These are phyloP conservation scores for Ogataea angusta DNA, from an alignment of 805 yeast species.

Conservation along the genomic window DNA sequence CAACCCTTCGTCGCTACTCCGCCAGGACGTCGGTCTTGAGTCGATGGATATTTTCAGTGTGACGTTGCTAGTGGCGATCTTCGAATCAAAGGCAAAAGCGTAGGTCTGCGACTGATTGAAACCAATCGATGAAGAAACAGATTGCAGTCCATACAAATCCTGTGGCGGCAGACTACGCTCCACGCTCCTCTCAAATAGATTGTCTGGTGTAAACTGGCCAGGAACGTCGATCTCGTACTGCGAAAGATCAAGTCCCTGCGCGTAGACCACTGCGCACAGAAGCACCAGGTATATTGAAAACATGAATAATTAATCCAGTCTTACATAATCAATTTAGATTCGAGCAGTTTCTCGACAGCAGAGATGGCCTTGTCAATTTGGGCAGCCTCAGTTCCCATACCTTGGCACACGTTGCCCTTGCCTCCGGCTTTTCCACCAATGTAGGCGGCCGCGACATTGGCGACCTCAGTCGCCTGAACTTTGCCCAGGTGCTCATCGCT, in stretches of 20 bases:
- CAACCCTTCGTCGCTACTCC: slow-evolving; percentile 1
- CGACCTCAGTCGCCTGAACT: slow-evolving; percentile 72
- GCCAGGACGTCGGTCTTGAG: slow-evolving; percentile 7
- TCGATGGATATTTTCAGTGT: slow-evolving; percentile 1
- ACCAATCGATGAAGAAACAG: slow-evolving; percentile 11
- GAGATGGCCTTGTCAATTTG: slow-evolving; percentile 72
- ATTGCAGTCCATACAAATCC: slow-evolving; percentile 1
- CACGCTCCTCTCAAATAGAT: not conserved
- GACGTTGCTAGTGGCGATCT: not conserved
- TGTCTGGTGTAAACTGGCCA: not conserved
- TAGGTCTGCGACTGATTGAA: slow-evolving; percentile 11
- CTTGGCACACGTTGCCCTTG: slow-evolving; percentile 93
- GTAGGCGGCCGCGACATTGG: slow-evolving; percentile 60
- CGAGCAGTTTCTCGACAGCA: slow-evolving; percentile 59
- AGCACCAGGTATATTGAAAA: slow-evolving; percentile 1
- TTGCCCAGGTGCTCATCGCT: slow-evolving; percentile 64
- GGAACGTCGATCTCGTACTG: not conserved
- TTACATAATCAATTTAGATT: slow-evolving; percentile 46
- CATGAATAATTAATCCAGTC: slow-evolving; percentile 4
- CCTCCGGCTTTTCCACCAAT: slow-evolving; percentile 99
- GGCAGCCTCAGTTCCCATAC: slow-evolving; percentile 83
- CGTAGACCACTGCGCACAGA: not conserved
- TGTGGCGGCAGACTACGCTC: not conserved
- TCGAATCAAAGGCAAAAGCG: slow-evolving; percentile 10
- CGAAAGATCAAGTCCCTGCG: not conserved